phyloP scores from a whole-genome alignment of 2,329 filamentous ascomycete species.

The Plenodomus biglobosus region DNA sequence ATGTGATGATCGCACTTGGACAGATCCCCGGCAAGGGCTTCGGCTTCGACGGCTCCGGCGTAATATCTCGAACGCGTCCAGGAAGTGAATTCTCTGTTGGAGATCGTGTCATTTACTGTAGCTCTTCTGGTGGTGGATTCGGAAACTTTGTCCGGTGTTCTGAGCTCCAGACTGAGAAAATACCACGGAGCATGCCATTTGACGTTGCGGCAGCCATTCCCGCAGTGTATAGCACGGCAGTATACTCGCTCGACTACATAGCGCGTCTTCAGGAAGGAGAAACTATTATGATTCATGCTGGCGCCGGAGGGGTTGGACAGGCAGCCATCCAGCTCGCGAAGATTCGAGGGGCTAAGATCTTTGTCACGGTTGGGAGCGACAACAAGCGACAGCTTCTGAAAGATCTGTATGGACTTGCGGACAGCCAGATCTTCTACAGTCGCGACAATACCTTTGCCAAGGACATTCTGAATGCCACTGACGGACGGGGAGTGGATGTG shows the following conservation, averaged over 20 bases:
- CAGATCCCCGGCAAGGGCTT: background rate
- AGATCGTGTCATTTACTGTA: background rate
- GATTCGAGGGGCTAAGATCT: background rate
- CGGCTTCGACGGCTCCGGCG: background rate
- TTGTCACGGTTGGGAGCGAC: background rate
- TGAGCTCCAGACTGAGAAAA: background rate
- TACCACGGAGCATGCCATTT: conserved; percentile 3
- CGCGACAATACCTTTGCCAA: background rate
- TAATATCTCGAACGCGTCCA: background rate
- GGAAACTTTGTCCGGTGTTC: background rate
- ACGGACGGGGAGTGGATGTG: conserved; percentile 32
- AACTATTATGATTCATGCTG: conserved; percentile 11
- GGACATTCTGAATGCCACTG: background rate
- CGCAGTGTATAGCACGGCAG: conserved; percentile 7
- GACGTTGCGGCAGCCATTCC: conserved; percentile 8
- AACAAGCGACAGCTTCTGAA: background rate
- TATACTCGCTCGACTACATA: conserved; percentile 16
- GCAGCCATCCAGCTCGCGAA: conserved; percentile 18
- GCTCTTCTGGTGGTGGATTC: background rate
- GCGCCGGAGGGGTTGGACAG: conserved; percentile 17
- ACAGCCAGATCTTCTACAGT: background rate
- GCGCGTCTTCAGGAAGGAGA: conserved; percentile 9
- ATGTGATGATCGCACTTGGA: background rate
- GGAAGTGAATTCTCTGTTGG: background rate
- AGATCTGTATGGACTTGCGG: background rate